Evolutionary conservation across 768 basidiomycete genomes (phyloP).

Genomic region (Lactarius hengduanensis): DNA sequence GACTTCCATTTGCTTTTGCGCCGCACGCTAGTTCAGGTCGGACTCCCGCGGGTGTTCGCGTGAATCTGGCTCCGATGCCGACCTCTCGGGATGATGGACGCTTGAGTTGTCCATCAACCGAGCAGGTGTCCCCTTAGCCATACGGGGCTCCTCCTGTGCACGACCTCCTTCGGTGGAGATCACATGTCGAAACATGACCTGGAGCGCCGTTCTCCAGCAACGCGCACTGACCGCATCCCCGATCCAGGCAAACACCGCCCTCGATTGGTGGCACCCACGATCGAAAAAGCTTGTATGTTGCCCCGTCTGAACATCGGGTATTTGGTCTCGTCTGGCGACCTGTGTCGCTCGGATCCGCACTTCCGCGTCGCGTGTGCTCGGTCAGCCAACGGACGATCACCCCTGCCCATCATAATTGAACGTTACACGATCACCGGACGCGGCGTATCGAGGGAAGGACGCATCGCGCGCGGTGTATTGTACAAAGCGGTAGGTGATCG

Average conservation of each 20-base stretch:
- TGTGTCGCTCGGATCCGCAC: not conserved
- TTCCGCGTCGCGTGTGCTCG: not conserved
- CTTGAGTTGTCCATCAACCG: conserved; percentile 2
- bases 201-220: conserved; percentile 15
- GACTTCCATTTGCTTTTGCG: not conserved
- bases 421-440: conserved; percentile 9
- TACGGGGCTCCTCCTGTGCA: not conserved
- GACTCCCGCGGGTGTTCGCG: conserved; percentile 4
- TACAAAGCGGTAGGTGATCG: not conserved
- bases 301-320: not conserved
- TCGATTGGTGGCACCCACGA: not conserved
- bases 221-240: conserved; percentile 1
- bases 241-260: not conserved
- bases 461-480: not conserved
- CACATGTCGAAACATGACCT: conserved; percentile 13
- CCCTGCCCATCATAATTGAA: not conserved
- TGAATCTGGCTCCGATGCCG: not conserved
- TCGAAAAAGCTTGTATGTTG: not conserved
- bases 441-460: not conserved
- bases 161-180: not conserved
- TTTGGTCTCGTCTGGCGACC: not conserved
- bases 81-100: conserved; percentile 1
- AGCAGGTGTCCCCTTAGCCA: conserved; percentile 2
- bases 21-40: not conserved
- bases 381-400: not conserved